A percentile compares a stretch with the other conserved stretches of the same genome.
Conservation (phyloP, 331 rosid genomes). For the Rosa hybrid region DNA sequence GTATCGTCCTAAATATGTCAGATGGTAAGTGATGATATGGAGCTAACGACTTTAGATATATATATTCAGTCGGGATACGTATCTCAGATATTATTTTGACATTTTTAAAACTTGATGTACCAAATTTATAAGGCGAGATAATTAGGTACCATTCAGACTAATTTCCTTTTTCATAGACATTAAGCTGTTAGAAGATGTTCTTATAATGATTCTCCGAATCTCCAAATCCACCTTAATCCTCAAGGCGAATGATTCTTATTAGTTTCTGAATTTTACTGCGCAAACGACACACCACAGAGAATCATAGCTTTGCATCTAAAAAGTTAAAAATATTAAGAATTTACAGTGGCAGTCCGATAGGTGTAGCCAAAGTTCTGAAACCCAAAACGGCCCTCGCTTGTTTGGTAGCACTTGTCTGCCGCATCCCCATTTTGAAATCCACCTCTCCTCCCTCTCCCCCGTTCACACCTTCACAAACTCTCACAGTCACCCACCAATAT, state of each 20-base stretch:
- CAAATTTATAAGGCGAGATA: too few relatives aligned
- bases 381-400: conserved; percentile 62
- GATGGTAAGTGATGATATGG: too few relatives aligned
- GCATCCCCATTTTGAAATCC: conserved; percentile 68
- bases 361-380: conserved; percentile 40
- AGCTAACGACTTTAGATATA: too few relatives aligned
- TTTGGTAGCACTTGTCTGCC: conserved; percentile 79
- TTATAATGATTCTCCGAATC: too few relatives aligned
- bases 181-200: too few relatives aligned
- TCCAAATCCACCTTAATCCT: too few relatives aligned
- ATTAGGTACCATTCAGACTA: too few relatives aligned
- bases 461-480: conserved; percentile 16
- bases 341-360: conserved; percentile 8
- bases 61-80: too few relatives aligned
- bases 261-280: neutral
- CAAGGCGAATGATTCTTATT: neutral
- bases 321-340: neutral
- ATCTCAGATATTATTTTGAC: too few relatives aligned
- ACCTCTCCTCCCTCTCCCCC: neutral
- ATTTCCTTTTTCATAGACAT: too few relatives aligned
- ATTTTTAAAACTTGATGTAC: too few relatives aligned
- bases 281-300: neutral
- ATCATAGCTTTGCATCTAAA: neutral
- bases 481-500: neutral
- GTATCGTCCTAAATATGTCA: too few relatives aligned